Evolutionary conservation across 2,329 filamentous ascomycete genomes (phyloP).

Genomic region (Dactylellina drechsleri): DNA sequence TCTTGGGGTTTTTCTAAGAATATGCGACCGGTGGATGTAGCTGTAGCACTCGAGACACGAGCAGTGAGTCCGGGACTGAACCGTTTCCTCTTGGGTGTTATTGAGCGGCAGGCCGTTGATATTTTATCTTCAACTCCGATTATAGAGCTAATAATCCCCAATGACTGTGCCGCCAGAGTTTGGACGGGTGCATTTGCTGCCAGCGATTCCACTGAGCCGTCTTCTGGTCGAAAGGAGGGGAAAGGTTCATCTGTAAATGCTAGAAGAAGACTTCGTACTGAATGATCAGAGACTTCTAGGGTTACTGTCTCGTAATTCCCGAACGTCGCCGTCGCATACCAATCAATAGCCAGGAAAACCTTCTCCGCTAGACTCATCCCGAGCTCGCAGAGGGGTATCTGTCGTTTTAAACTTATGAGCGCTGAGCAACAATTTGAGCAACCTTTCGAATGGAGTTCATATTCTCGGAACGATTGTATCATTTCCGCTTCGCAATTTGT

Average conservation of each 20-base stretch:
- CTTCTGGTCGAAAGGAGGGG: slow-evolving; percentile 2
- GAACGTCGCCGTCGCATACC: slow-evolving; percentile 51
- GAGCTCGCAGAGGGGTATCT: slow-evolving; percentile 24
- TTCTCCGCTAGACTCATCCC: slow-evolving; percentile 42
- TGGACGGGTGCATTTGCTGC: slow-evolving; percentile 32
- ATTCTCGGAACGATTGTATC: slow-evolving; percentile 35
- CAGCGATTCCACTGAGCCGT: not conserved
- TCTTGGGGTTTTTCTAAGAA: slow-evolving; percentile 1
- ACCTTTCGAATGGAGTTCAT: slow-evolving; percentile 24
- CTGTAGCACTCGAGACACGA: not conserved
- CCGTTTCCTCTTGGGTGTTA: slow-evolving; percentile 22
- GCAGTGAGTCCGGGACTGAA: not conserved
- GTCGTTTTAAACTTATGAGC: slow-evolving; percentile 20
- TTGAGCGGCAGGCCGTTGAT: not conserved
- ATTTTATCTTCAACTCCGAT: slow-evolving; percentile 22
- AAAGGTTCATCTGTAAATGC: slow-evolving; percentile 33
- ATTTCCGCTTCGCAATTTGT: slow-evolving; percentile 48
- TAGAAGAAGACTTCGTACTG: slow-evolving; percentile 31
- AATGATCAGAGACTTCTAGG: slow-evolving; percentile 30
- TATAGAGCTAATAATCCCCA: slow-evolving; percentile 41
- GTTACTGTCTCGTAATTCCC: slow-evolving; percentile 38
- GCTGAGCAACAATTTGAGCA: slow-evolving; percentile 32
- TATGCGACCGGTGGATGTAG: not conserved
- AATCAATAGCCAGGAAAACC: slow-evolving; percentile 45
- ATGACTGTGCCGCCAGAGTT: slow-evolving; percentile 30